Percentiles rank a stretch among this genome's conserved stretches.
These are phyloP conservation scores for Apiospora saccharicola DNA, from an alignment of 2,329 filamentous ascomycete genomes.

Conservation along the genomic window DNA sequence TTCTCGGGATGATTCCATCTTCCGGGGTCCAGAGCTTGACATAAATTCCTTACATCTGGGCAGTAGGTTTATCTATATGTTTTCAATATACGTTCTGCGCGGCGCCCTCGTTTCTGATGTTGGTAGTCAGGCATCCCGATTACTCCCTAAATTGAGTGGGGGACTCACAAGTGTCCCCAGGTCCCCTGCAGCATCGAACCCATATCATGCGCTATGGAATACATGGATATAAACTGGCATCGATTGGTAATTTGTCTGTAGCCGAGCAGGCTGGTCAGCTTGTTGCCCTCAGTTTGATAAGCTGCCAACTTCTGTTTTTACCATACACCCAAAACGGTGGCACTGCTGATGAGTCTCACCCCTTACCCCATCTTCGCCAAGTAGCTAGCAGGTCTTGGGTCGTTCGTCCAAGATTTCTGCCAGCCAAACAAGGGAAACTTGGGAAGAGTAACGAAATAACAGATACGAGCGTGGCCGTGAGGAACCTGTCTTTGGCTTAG, in stretches of 20 bases:
- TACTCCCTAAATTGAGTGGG: background rate
- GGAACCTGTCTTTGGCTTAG: constrained; percentile 50
- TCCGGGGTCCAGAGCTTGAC: background rate
- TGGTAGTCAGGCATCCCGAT: no score
- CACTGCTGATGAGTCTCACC: background rate
- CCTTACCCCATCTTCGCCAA: background rate
- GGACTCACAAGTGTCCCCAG: background rate
- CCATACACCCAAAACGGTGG: background rate
- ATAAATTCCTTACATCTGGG: no score
- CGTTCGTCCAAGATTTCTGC: background rate
- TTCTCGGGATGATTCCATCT: background rate
- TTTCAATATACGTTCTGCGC: background rate
- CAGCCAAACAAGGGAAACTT: constrained; percentile 37
- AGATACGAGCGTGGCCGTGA: constrained; percentile 43
- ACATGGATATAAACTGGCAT: background rate
- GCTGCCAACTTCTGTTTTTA: background rate
- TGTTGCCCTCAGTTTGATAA: background rate
- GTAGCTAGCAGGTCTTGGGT: background rate
- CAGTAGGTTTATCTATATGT: background rate
- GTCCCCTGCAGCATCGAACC: background rate
- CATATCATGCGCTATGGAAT: background rate
- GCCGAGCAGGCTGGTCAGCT: no score
- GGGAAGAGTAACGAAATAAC: no score
- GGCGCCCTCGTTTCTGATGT: background rate
- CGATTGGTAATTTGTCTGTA: background rate